Conservation (phyloP, 352 stramenopile genomes). For the Thraustochytrium sp. region DNA sequence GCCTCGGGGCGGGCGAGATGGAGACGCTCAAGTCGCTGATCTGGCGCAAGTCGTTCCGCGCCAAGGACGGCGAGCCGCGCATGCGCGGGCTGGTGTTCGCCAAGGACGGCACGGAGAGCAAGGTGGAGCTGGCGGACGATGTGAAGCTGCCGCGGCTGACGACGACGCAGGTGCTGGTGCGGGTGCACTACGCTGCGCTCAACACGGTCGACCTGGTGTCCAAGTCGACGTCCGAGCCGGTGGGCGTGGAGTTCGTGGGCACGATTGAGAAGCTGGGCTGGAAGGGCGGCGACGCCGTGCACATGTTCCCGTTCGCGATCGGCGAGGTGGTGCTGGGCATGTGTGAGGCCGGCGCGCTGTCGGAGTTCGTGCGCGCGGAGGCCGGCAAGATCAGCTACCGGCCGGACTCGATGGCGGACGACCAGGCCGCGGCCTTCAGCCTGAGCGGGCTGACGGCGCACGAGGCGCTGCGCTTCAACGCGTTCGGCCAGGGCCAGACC, state of each 20-base stretch:
- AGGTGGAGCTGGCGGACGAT: neutral
- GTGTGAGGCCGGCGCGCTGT: neutral
- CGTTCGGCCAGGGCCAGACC: conserved; percentile 3
- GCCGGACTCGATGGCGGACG: conserved; percentile 12
- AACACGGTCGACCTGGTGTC: neutral
- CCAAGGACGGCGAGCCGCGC: neutral
- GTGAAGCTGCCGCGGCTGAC: neutral
- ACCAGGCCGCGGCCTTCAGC: conserved; percentile 27
- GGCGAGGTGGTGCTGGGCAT: conserved; percentile 36
- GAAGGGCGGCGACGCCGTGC: conserved; percentile 18
- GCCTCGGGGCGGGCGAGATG: too few species aligned
- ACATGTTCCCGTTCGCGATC: conserved; percentile 40
- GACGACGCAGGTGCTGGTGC: conserved; percentile 13
- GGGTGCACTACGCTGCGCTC: conserved; percentile 4
- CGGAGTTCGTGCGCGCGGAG: conserved; percentile 13
- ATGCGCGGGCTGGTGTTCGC: conserved; percentile 6
- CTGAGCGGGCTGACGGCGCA: conserved; percentile 14
- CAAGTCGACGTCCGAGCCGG: neutral
- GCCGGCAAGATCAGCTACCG: conserved; percentile 26
- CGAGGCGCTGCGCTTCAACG: neutral
- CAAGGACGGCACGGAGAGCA: conserved; percentile 6
- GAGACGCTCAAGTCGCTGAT: conserved; percentile 7
- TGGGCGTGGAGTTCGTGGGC: conserved; percentile 33
- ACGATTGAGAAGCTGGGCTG: conserved; percentile 38
- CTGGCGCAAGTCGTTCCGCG: conserved; percentile 13